Conservation (phyloP, 129 eudicot species). For the Scalesia atractyloides region DNA sequence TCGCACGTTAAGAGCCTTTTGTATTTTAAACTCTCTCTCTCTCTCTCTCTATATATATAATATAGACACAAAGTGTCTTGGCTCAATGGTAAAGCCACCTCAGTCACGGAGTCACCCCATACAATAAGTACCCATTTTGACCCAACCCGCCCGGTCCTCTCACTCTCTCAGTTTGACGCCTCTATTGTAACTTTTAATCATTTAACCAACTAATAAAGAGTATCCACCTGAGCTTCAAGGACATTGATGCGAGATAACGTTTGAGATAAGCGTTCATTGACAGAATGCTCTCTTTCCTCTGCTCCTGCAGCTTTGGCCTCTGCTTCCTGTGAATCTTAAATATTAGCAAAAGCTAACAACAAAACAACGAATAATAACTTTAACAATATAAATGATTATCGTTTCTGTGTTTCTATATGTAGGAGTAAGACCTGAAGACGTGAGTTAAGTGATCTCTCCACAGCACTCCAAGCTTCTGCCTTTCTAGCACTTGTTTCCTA, state of each 20-base stretch:
- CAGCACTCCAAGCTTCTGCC: constrained; percentile 97
- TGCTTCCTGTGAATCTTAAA: constrained; percentile 65
- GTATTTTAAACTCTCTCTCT: too few species aligned
- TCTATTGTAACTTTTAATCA: constrained; percentile 19
- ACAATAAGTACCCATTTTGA: constrained; percentile 1
- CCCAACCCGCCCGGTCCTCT: neutral
- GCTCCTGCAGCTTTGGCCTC: constrained; percentile 93
- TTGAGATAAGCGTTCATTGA: constrained; percentile 85
- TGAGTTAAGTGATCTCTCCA: constrained; percentile 82
- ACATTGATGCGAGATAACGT: constrained; percentile 91
- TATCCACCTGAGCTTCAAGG: constrained; percentile 94
- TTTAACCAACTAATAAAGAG: constrained; percentile 9
- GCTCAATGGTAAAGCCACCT: neutral
- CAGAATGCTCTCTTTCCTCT: constrained; percentile 92
- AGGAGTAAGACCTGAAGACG: constrained; percentile 75
- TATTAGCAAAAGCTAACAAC: constrained; percentile 7
- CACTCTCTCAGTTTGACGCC: neutral
- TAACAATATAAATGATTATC: too few species aligned
- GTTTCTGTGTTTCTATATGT: too few species aligned
- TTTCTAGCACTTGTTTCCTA: constrained; percentile 88
- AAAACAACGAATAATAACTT: constrained; percentile 4
- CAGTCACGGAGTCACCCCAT: neutral
- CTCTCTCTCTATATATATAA: too few species aligned
- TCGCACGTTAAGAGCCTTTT: too few species aligned
- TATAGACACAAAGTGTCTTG: neutral